Evolutionary conservation across 2,329 filamentous ascomycete species (phyloP), one percentile per base, ranked within the genome.

Genomic region (Scytalidium lignicola): DNA sequence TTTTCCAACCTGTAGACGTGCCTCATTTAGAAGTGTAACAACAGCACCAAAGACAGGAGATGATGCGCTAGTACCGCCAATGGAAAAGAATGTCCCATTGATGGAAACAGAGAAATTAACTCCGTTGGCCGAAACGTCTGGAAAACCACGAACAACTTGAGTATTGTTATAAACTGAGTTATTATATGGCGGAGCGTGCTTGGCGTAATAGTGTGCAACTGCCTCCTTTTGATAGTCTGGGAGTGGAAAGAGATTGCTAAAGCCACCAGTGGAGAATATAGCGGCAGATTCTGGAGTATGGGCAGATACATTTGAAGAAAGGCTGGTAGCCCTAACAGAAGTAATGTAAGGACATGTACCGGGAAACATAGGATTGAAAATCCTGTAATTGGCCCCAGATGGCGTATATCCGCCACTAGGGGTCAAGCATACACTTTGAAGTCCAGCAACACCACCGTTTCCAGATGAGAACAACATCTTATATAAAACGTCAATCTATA

Each of bases 221-320:
- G 58, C 55, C 2, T 56, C 54, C 12, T 65, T 57, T 51, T 79
- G 76, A 59, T 78, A 79, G 9, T 60, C 56, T 0, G 76, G 75
- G 17, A 74, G 60, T 1, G 5, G 72, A 72, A 43, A 74, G 58
- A 62, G 75, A 73, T 56, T 71, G 18, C 83, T 82, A 63, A 91
- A 93, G 62, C 92, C 88, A 51, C 83, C 71, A 15, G 83, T 82
- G 19, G 79, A 85, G 72, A 90, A 90, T 54, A 74, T 66, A 49
- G 70, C 73, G 4, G 74, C 73, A 21, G 66, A 64, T 54, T 76
- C 73, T 1, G 70, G 63, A 2, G 60, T 62, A 26, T 39, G 50
- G 10, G 59, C 54, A 7, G 53, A 54, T 2, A 52, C 55, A 3
- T 70, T 68, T 13, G 68, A 69, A 17, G 66, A 63, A 45, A 72